Percentiles rank a stretch among this genome's conserved stretches.
phyloP scores from a whole-genome alignment of 2,329 filamentous ascomycete species.

The Fusarium penzigii region DNA sequence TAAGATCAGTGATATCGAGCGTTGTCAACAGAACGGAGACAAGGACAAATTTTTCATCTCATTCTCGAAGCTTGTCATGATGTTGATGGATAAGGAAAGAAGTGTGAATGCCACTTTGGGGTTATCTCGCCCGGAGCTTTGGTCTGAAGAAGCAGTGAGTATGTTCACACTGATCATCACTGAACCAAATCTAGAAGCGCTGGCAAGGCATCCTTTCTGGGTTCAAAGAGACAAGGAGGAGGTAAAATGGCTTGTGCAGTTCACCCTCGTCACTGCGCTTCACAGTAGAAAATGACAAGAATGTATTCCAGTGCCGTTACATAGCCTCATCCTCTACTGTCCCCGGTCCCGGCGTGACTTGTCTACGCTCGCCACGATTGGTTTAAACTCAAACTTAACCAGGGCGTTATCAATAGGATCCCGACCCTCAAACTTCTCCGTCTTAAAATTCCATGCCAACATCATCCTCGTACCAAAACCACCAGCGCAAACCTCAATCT shows the following conservation, averaged over 20 bases:
- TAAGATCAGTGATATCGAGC: not conserved
- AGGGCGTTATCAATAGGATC: too few relatives aligned
- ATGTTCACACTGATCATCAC: not conserved
- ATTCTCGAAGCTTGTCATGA: not conserved
- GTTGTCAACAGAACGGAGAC: not conserved
- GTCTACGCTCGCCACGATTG: too few relatives aligned
- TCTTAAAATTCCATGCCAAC: too few relatives aligned
- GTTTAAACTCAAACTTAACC: too few relatives aligned
- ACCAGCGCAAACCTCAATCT: too few relatives aligned
- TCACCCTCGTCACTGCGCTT: not conserved
- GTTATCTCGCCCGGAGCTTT: not conserved
- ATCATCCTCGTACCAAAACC: too few relatives aligned
- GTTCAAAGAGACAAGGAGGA: not conserved
- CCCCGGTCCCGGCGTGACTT: too few relatives aligned
- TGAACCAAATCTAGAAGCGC: not conserved
- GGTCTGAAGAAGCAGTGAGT: not conserved
- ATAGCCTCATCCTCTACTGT: too few relatives aligned
- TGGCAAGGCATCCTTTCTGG: constrained; percentile 1
- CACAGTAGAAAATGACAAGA: too few relatives aligned
- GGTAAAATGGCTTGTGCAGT: not conserved
- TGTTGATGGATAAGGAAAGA: constrained; percentile 3
- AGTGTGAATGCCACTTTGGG: not conserved
- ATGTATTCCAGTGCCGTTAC: too few relatives aligned
- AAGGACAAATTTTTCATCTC: not conserved
- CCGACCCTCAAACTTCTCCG: too few relatives aligned